Evolutionary conservation across 345 rosid genomes (phyloP).

Genomic region (Boechera retrofracta): DNA sequence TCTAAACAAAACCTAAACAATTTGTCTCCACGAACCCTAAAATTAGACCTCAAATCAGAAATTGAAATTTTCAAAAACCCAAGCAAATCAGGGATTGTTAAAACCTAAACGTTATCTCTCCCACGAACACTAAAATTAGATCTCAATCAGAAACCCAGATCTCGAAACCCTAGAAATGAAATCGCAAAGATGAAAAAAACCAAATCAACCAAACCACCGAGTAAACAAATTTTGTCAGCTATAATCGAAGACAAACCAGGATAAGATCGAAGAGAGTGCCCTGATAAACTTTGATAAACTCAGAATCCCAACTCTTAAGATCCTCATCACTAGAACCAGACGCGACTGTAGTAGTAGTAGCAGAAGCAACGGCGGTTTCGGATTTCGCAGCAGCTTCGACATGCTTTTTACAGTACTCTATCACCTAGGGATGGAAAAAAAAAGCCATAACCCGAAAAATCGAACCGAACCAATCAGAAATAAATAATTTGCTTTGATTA

Average conservation of each 20-base stretch:
- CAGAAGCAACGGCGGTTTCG: constrained; percentile 7
- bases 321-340: constrained; percentile 31
- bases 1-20: not conserved
- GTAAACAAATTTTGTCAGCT: not conserved
- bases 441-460: too few species aligned
- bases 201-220: not conserved
- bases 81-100: not conserved
- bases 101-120: not conserved
- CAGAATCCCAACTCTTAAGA: constrained; percentile 56
- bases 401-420: constrained; percentile 66
- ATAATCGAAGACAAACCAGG: constrained; percentile 46
- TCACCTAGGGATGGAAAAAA: constrained; percentile 30
- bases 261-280: constrained; percentile 61
- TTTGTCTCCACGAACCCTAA: not conserved
- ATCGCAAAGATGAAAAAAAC: not conserved
- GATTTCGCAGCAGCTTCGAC: constrained; percentile 44
- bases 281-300: constrained; percentile 61
- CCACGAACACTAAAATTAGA: not conserved
- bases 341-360: not conserved
- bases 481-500: too few species aligned
- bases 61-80: not conserved
- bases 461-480: too few species aligned
- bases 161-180: not conserved
- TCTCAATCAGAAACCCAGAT: not conserved
- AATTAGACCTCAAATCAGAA: not conserved